These are phyloP conservation scores for Sanghuangporus baumii DNA, from an alignment of 1,284 basidiomycete species.

Conservation along the genomic window DNA sequence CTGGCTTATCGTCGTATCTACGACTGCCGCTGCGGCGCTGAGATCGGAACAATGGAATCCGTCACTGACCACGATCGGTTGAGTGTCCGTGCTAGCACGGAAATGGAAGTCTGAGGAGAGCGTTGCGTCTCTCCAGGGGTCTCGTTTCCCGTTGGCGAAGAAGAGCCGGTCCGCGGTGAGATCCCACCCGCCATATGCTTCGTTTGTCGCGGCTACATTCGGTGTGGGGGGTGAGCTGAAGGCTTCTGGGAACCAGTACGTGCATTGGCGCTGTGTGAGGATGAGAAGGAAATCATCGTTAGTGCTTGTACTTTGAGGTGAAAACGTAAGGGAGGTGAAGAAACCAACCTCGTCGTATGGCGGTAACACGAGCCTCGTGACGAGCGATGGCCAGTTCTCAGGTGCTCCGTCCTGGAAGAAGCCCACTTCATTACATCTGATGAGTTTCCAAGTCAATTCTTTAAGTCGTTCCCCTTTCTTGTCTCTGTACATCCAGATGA, in stretches of 20 bases:
- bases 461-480: too few species aligned
- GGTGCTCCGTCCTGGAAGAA: conserved; percentile 60
- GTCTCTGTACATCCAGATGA: too few species aligned
- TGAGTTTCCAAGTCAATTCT: too few species aligned
- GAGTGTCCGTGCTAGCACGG: conserved; percentile 42
- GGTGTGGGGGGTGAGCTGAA: conserved; percentile 39
- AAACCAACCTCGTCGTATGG: conserved; percentile 47
- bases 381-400: conserved; percentile 42
- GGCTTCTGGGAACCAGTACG: conserved; percentile 49
- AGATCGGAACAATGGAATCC: conserved; percentile 69
- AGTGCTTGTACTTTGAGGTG: background rate
- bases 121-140: conserved; percentile 70
- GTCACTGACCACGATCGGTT: conserved; percentile 51
- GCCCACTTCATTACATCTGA: conserved; percentile 65
- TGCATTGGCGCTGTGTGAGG: conserved; percentile 51
- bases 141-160: conserved; percentile 63
- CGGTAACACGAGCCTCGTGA: conserved; percentile 56
- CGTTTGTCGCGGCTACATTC: conserved; percentile 39
- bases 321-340: background rate
- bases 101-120: conserved; percentile 51
- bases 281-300: background rate
- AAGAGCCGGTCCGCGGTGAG: conserved; percentile 52
- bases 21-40: conserved; percentile 32
- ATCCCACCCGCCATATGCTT: conserved; percentile 56
- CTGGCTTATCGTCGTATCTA: conserved; percentile 45